phyloP scores from a whole-genome alignment of 2,329 filamentous ascomycete genomes.

The Stromatinia cepivora region DNA sequence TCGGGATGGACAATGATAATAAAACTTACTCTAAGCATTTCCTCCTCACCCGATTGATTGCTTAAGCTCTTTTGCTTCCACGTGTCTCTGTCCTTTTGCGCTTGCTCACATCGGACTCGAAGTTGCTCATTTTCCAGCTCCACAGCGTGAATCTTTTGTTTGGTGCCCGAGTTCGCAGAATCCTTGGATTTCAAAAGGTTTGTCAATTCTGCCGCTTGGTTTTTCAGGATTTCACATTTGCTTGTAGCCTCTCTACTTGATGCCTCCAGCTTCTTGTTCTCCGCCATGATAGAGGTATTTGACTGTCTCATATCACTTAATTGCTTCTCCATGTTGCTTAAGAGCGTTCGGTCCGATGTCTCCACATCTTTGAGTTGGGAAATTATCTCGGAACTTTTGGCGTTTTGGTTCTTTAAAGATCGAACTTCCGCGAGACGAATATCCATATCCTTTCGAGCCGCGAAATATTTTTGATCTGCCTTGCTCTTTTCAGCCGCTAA shows the following conservation, averaged over 20 bases:
- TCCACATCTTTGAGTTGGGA: slow-evolving; percentile 91
- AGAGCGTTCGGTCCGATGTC: slow-evolving; percentile 69
- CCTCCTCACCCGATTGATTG: slow-evolving; percentile 79
- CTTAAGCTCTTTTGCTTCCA: slow-evolving; percentile 82
- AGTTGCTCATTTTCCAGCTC: slow-evolving; percentile 79
- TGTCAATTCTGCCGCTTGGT: slow-evolving; percentile 75
- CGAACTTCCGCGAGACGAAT: slow-evolving; percentile 78
- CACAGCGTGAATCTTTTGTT: slow-evolving; percentile 59
- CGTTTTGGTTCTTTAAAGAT: slow-evolving; percentile 76
- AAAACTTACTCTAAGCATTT: slow-evolving; percentile 77
- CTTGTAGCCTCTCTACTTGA: slow-evolving; percentile 69
- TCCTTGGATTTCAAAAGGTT: slow-evolving; percentile 76
- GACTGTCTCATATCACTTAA: slow-evolving; percentile 78
- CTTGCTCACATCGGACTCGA: slow-evolving; percentile 73
- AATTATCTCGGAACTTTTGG: slow-evolving; percentile 91
- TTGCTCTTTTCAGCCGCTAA: slow-evolving; percentile 88
- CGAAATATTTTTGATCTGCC: slow-evolving; percentile 97
- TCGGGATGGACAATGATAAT: slow-evolving; percentile 30
- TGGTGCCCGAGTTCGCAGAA: slow-evolving; percentile 51
- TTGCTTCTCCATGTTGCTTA: slow-evolving; percentile 89
- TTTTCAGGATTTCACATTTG: slow-evolving; percentile 68
- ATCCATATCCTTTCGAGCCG: slow-evolving; percentile 91
- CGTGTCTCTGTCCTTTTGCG: slow-evolving; percentile 78
- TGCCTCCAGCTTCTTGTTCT: slow-evolving; percentile 74
- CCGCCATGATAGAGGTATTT: slow-evolving; percentile 66